Percentiles rank a stretch among this genome's conserved stretches.
phyloP scores from a whole-genome alignment of 305 asterid genomes.

The Fraxinus latifolia region DNA sequence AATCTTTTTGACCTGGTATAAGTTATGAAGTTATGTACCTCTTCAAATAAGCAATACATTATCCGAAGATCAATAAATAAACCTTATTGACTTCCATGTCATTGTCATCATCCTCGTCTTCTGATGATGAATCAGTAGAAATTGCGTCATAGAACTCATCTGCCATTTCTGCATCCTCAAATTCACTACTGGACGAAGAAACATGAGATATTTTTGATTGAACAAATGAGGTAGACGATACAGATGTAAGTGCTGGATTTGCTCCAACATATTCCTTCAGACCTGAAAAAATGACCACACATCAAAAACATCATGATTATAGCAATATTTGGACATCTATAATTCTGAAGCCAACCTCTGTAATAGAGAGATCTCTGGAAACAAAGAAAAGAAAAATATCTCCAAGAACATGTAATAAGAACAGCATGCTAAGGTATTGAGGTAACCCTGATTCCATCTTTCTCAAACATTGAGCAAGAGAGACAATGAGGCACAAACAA shows the following conservation, averaged over 20 bases:
- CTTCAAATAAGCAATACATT: slow-evolving; percentile 8
- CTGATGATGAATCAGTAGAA: slow-evolving; percentile 64
- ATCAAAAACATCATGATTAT: slow-evolving; percentile 12
- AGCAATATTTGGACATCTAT: background rate
- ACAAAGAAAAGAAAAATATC: background rate
- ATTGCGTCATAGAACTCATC: slow-evolving; percentile 94
- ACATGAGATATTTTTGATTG: slow-evolving; percentile 54
- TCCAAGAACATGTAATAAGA: background rate
- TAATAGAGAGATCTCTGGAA: background rate
- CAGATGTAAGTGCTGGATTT: slow-evolving; percentile 58
- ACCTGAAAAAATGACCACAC: slow-evolving; percentile 48
- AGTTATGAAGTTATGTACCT: slow-evolving; percentile 12
- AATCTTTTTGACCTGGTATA: slow-evolving; percentile 55
- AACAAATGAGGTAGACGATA: slow-evolving; percentile 46
- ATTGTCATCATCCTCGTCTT: slow-evolving; percentile 58
- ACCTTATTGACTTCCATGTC: slow-evolving; percentile 49
- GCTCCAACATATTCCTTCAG: slow-evolving; percentile 93
- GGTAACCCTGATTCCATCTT: background rate
- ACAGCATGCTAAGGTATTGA: background rate
- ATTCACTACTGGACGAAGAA: slow-evolving; percentile 53
- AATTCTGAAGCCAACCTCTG: background rate
- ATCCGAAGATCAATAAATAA: background rate
- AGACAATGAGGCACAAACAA: background rate
- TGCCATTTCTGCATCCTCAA: slow-evolving; percentile 61
- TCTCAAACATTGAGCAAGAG: background rate